Conservation (phyloP, 2,329 filamentous ascomycete genomes). For the Aspergillus sp. region DNA sequence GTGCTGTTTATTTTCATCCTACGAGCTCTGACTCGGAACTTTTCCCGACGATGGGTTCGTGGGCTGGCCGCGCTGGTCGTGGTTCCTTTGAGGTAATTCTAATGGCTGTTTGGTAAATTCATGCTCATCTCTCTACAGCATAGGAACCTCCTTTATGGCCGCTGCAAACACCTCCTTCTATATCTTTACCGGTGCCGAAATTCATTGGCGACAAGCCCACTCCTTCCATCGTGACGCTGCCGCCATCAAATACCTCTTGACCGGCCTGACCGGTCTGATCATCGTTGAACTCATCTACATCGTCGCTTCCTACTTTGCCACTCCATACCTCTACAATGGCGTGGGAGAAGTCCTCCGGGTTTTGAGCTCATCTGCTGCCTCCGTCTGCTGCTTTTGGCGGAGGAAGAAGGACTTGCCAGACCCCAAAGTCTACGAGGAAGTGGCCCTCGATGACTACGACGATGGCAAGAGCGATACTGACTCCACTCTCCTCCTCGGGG, state of each 20-base stretch:
- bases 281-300: constrained; percentile 11
- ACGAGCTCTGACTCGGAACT: constrained; percentile 8
- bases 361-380: neutral
- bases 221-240: constrained; percentile 18
- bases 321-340: constrained; percentile 11
- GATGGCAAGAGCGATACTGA: constrained; percentile 19
- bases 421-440: constrained; percentile 18
- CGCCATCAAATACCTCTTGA: constrained; percentile 16
- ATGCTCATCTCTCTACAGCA: constrained; percentile 6
- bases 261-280: constrained; percentile 11
- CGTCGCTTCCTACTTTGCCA: constrained; percentile 9
- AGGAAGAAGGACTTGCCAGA: constrained; percentile 9
- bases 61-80: constrained; percentile 4
- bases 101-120: neutral
- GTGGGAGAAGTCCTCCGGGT: constrained; percentile 4
- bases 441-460: constrained; percentile 18
- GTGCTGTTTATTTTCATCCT: constrained; percentile 11
- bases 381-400: neutral
- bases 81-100: constrained; percentile 9
- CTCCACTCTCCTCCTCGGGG: constrained; percentile 10
- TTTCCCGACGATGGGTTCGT: constrained; percentile 8
- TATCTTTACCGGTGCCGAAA: constrained; percentile 14
- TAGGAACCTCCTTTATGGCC: constrained; percentile 11
- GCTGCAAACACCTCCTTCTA: constrained; percentile 17
- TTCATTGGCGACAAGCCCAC: constrained; percentile 17